Evolutionary conservation across 2,329 filamentous ascomycete genomes (phyloP), one percentile per base, ranked within the genome.

Genomic region (Pseudogymnoascus sp.): DNA sequence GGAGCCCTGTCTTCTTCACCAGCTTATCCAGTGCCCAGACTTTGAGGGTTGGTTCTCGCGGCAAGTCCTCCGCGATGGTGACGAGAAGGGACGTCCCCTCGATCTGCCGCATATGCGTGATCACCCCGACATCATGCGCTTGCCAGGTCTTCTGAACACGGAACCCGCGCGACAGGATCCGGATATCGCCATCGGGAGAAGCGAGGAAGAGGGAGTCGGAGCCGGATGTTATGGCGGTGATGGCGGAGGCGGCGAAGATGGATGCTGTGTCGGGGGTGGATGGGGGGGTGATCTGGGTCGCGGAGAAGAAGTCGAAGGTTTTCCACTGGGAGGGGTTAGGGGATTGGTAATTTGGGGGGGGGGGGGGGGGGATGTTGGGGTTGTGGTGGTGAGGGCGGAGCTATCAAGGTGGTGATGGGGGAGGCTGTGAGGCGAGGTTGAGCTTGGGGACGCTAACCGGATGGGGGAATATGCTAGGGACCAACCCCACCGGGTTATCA

Each of bases 221-320:
- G 40, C 93, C 93, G 31, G 93, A 89, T 73, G 90, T 91, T 59
- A 96, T 83, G 72, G 87, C 91, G 61, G 90, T 89, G 65, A 96
- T 87, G 70, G 92, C 91, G 74, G 84, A 85, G 83, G 90, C 89
- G 76, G 93, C 88, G 79, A 96, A 89, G 73, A 92, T 83, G 73
- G 86, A 83, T 2, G 23, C 23, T 70, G 86, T 88, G 74, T 96
- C 91, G 23, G 23, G 23, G 72, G 88, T 88, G 75, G 96, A 89
- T 70, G 84, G 83, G 71, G 84, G 84, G 73, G 88, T 86, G 76
- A 97, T 87, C 74, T 90, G 88, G 74, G 86, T 86, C 76, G 96
- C 91, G 78, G 97, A 91, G 84, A 99, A 97, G 87, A 99, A 99
- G 83, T 96, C 93, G 81, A 99, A 99, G 70, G 89, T 88, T 89